Percentiles rank a stretch among this genome's conserved stretches.
Conservation (phyloP, 140 eudicot genomes). For the Stevia rebaudiana region DNA sequence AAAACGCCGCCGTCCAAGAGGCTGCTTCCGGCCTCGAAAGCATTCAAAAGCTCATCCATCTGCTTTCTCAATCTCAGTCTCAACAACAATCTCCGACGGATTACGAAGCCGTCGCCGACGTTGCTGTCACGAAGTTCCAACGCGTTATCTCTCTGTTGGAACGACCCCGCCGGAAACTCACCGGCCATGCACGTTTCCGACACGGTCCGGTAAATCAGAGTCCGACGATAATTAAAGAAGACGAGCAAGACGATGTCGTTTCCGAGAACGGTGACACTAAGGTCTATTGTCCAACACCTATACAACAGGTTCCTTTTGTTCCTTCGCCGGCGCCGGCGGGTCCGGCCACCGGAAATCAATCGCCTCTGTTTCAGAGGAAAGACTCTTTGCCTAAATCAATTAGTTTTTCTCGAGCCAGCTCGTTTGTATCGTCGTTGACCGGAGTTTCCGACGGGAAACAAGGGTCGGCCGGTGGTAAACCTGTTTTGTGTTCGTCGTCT, state of each 20-base stretch:
- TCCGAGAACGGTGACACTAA: conserved; percentile 30
- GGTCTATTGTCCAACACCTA: conserved; percentile 72
- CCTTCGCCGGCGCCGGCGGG: conserved; percentile 16
- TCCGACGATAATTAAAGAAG: neutral
- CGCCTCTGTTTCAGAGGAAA: conserved; percentile 20
- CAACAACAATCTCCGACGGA: conserved; percentile 34
- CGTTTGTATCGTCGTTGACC: conserved; percentile 71
- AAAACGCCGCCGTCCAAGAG: conserved; percentile 50
- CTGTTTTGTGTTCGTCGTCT: conserved; percentile 55
- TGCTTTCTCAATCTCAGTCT: conserved; percentile 35
- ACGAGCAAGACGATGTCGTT: conserved; percentile 21
- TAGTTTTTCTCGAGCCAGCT: conserved; percentile 58
- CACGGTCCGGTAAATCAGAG: conserved; percentile 44
- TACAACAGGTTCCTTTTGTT: conserved; percentile 60
- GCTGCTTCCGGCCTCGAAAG: conserved; percentile 82
- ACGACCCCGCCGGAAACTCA: conserved; percentile 44
- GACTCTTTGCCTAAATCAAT: conserved; percentile 44
- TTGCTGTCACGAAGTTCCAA: conserved; percentile 62
- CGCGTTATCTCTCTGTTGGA: conserved; percentile 65
- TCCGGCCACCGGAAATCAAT: conserved; percentile 12
- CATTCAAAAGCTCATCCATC: conserved; percentile 53
- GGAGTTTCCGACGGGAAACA: conserved; percentile 55
- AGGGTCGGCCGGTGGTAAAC: conserved; percentile 63
- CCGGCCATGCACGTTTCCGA: conserved; percentile 92
- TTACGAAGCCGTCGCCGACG: conserved; percentile 59